Conservation (phyloP, 768 basidiomycete genomes). For the Kwoniella shandongensis region DNA sequence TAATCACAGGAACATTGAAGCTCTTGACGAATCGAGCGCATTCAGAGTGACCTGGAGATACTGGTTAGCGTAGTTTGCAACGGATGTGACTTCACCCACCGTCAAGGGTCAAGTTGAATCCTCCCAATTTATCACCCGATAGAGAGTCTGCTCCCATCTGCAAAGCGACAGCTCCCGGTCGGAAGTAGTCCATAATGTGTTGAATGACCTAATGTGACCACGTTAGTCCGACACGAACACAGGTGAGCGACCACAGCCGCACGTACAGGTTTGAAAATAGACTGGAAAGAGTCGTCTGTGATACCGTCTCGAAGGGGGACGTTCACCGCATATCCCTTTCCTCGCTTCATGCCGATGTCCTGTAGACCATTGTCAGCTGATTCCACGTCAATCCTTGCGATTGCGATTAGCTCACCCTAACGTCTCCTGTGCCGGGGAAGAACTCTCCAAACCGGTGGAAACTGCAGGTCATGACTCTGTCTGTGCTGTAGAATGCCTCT, state of each 20-base stretch:
- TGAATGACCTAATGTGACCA: conserved; percentile 66
- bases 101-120: conserved; percentile 92
- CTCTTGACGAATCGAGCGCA: conserved; percentile 83
- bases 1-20: conserved; percentile 79
- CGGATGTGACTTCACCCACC: conserved; percentile 44
- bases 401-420: conserved; percentile 51
- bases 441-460: conserved; percentile 98
- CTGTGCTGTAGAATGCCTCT: conserved; percentile 96
- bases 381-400: neutral
- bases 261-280: conserved; percentile 83
- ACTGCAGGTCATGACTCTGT: conserved; percentile 93
- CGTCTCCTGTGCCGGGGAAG: conserved; percentile 84
- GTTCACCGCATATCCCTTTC: conserved; percentile 86
- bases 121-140: conserved; percentile 90
- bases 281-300: conserved; percentile 79
- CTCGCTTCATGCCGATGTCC: conserved; percentile 73
- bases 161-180: conserved; percentile 80
- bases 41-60: conserved; percentile 71
- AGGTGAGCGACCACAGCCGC: neutral
- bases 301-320: conserved; percentile 93
- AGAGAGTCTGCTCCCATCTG: conserved; percentile 97
- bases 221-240: neutral
- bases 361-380: conserved; percentile 51
- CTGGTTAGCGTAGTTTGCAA: neutral
- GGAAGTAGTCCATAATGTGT: conserved; percentile 81